Evolutionary conservation across 352 stramenopile species (phyloP), one percentile per base, ranked within the genome.

Genomic region (Globisporangium mamillatum): DNA sequence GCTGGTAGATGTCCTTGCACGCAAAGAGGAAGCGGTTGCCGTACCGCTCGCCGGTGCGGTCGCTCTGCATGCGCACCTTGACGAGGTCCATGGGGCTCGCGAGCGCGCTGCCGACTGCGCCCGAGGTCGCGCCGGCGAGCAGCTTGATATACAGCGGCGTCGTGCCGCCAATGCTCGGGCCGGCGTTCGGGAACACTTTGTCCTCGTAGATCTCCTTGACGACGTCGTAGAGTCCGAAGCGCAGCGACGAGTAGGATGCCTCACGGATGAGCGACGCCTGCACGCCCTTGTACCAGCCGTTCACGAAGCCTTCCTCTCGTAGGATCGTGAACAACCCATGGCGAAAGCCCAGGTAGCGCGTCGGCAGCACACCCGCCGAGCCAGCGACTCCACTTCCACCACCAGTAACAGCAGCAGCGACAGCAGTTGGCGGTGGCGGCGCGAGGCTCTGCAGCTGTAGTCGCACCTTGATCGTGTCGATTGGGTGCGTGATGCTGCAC

Each of bases 71-170:
- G 58, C 88, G 84, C 34, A 92, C 80, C 61, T 93, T 92, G 25
- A 89, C 76, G 29, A 95, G 72, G 57, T 95, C 88, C 75, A 88
- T 89, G 8, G 88, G 88, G 71, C 91, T 95, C 46, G 86, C 81
- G 2, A 95, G 74, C 29, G 80, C 80, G 29, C 78, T 87, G 25
- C 86, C 88, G 22, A 94, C 73, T 1, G 72, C 82, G 0, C 86
- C 86, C 0, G 83, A 86, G 5, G 81, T 88, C 22, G 87, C 80
- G 10, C 86, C 86, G 0, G 81, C 80, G 16, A 84, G 68, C 56
- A 95, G 70, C 68, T 92, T 93, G 46, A 89, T 88, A 72, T 83
- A 86, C 63, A 89, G 57, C 48, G 81, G 77, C 6, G 79, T 88
- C 62, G 73, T 83, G 29, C 71, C 69, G 18, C 71, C 65, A 29